A percentile compares a stretch with the other conserved stretches of the same genome.
Evolutionary conservation across 1,284 basidiomycete species (phyloP).

Genomic region (Leccinum subrobustum): DNA sequence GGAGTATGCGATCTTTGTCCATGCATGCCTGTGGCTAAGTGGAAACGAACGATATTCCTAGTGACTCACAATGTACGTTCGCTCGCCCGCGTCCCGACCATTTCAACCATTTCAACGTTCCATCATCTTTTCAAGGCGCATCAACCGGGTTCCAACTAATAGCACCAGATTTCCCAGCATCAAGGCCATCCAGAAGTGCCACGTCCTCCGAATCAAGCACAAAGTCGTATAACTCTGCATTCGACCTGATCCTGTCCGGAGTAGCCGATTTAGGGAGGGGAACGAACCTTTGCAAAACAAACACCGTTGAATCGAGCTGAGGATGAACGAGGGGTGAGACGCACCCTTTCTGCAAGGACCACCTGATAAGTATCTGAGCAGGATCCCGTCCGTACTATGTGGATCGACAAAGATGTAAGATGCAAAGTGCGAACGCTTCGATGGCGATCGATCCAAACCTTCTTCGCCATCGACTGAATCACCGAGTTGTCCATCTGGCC

Average conservation of each 20-base stretch:
- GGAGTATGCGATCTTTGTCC: neutral
- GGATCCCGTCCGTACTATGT: constrained; percentile 48
- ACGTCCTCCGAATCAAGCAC: constrained; percentile 64
- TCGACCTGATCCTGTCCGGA: constrained; percentile 64
- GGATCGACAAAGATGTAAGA: neutral
- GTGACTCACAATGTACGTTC: neutral
- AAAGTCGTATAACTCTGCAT: constrained; percentile 72
- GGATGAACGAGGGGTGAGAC: constrained; percentile 24
- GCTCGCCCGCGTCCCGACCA: neutral
- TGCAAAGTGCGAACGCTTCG: constrained; percentile 1
- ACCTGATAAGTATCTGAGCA: constrained; percentile 77
- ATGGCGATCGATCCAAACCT: constrained; percentile 39
- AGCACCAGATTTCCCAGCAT: constrained; percentile 61
- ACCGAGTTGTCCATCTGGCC: constrained; percentile 55
- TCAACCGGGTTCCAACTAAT: constrained; percentile 75
- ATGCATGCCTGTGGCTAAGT: neutral
- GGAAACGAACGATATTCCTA: neutral
- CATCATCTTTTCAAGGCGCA: constrained; percentile 26
- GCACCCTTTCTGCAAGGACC: constrained; percentile 82
- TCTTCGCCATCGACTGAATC: constrained; percentile 53
- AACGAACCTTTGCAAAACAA: constrained; percentile 44
- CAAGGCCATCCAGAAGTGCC: constrained; percentile 56
- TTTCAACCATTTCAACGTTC: neutral
- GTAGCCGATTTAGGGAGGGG: constrained; percentile 79
- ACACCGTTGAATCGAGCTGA: constrained; percentile 19